A percentile compares a stretch with the other conserved stretches of the same genome.
Evolutionary conservation across 148 eudicot species (phyloP).

Genomic region (Rhododendron molle): DNA sequence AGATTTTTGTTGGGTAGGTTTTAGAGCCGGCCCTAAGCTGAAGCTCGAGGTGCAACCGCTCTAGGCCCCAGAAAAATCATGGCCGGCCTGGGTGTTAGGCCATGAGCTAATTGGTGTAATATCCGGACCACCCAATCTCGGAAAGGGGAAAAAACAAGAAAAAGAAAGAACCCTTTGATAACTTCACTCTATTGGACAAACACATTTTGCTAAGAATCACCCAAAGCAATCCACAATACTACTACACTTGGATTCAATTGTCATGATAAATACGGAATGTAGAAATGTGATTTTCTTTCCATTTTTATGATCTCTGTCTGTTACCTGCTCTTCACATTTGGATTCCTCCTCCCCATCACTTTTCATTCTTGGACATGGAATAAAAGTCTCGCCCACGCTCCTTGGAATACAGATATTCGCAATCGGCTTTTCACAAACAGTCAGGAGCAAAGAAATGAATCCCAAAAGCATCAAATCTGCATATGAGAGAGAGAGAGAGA

Average conservation of each 20-base stretch:
- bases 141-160: not conserved
- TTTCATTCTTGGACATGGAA: slow-evolving; percentile 26
- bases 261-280: not conserved
- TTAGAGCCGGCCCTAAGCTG: no score
- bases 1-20: not conserved
- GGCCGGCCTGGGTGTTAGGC: no score
- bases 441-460: slow-evolving; percentile 38
- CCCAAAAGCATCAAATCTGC: slow-evolving; percentile 45
- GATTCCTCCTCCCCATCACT: slow-evolving; percentile 25
- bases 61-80: no score
- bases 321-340: slow-evolving; percentile 35
- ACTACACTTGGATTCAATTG: not conserved
- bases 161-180: not conserved
- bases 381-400: slow-evolving; percentile 23
- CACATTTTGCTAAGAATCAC: not conserved
- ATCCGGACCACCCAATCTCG: not conserved
- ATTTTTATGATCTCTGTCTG: not conserved
- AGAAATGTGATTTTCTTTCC: not conserved
- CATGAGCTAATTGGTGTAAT: no score
- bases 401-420: slow-evolving; percentile 32
- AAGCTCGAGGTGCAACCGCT: no score
- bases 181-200: not conserved
- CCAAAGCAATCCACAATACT: not conserved
- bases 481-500: not conserved
- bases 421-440: slow-evolving; percentile 23